Evolutionary conservation across 1,284 basidiomycete species (phyloP).

Genomic region (Malassezia japonica): DNA sequence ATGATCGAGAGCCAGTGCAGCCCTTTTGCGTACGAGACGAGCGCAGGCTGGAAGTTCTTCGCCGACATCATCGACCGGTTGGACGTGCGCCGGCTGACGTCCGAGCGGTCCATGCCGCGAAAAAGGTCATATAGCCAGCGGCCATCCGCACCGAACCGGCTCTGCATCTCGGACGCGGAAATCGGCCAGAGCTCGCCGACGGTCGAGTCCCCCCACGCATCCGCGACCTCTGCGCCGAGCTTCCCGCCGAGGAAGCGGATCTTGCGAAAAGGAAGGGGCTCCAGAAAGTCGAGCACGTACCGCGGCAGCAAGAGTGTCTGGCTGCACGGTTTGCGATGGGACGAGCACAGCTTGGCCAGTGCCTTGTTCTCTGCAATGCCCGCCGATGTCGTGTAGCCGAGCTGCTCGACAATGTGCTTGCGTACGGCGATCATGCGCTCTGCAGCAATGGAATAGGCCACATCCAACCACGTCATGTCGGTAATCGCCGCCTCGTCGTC

Average conservation of each 20-base stretch:
- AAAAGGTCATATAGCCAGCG: constrained; percentile 67
- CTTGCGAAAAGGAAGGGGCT: constrained; percentile 29
- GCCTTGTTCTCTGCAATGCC: constrained; percentile 91
- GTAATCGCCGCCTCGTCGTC: constrained; percentile 24
- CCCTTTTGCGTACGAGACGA: constrained; percentile 28
- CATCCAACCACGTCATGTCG: constrained; percentile 71
- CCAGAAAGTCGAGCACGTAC: constrained; percentile 29
- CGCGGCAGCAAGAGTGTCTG: constrained; percentile 38
- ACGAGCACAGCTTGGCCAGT: constrained; percentile 62
- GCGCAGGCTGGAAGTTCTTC: constrained; percentile 34
- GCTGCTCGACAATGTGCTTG: constrained; percentile 59
- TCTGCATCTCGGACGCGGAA: constrained; percentile 65
- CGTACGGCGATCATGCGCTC: constrained; percentile 73
- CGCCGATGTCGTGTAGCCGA: constrained; percentile 92
- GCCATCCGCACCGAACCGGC: constrained; percentile 68
- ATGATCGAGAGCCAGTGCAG: constrained; percentile 83
- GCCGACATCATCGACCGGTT: constrained; percentile 42
- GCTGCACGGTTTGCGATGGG: constrained; percentile 35
- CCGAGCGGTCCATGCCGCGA: constrained; percentile 75
- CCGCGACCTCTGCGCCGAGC: constrained; percentile 74
- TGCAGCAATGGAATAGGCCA: constrained; percentile 77
- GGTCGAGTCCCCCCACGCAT: constrained; percentile 75
- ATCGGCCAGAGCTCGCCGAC: constrained; percentile 62
- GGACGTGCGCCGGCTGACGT: constrained; percentile 57
- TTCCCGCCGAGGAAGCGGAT: constrained; percentile 93